A percentile compares a stretch with the other conserved stretches of the same genome.
Evolutionary conservation across 805 yeast species (phyloP).

Genomic region (Zygosaccharomyces kombuchaensis): DNA sequence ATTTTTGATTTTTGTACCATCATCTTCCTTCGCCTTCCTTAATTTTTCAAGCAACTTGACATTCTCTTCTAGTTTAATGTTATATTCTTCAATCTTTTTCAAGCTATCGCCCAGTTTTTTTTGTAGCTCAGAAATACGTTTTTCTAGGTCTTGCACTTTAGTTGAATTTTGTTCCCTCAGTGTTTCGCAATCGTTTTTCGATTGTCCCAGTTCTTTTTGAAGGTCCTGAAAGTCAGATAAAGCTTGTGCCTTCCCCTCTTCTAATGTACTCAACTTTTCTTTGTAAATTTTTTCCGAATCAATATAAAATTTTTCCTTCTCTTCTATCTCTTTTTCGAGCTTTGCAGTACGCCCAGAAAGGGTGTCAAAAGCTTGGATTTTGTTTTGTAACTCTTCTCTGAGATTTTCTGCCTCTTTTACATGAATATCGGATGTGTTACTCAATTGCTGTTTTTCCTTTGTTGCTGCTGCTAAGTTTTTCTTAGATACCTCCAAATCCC

Average conservation of each 20-base stretch:
- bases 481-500: neutral
- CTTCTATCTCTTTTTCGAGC: constrained; percentile 1
- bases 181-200: neutral
- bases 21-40: neutral
- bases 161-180: constrained; percentile 3
- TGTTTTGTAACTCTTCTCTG: neutral
- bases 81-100: neutral
- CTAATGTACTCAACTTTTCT: neutral
- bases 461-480: constrained; percentile 2
- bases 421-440: neutral
- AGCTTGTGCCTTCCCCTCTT: neutral
- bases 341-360: neutral
- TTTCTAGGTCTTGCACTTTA: neutral
- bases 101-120: constrained; percentile 1
- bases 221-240: neutral
- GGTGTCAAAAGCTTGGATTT: neutral
- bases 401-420: neutral
- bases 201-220: neutral
- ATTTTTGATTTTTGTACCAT: neutral
- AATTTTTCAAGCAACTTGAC: neutral
- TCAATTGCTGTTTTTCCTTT: neutral
- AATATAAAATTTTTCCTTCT: neutral
- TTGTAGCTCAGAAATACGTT: neutral
- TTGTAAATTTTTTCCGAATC: neutral
- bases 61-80: constrained; percentile 2